Percentiles rank a stretch among this genome's conserved stretches.
These are phyloP conservation scores for Chimonanthus praecox DNA, from an alignment of 164 flowering plant genomes.

Conservation along the genomic window DNA sequence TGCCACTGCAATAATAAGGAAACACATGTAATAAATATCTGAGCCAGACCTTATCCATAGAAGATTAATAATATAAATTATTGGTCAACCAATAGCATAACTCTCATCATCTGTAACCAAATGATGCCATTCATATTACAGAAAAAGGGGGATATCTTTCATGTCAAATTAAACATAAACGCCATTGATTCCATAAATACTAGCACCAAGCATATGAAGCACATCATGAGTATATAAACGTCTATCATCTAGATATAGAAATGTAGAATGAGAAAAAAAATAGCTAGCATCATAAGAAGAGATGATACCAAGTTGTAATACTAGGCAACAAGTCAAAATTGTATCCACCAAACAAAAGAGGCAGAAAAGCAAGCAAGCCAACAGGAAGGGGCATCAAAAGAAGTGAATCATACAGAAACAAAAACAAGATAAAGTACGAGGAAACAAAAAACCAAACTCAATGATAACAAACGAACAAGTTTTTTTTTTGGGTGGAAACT, in stretches of 20 bases:
- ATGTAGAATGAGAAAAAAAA: background rate
- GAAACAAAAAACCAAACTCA: background rate
- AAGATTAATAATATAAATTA: background rate
- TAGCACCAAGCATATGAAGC: background rate
- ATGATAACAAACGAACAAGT: background rate
- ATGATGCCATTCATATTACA: background rate
- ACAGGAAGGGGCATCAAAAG: background rate
- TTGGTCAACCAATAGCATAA: background rate
- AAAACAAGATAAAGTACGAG: conserved; percentile 8
- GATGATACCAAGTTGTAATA: background rate
- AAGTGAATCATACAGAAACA: background rate
- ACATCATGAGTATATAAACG: background rate
- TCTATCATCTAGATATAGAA: background rate
- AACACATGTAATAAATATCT: background rate
- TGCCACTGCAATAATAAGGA: background rate
- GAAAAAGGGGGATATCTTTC: background rate
- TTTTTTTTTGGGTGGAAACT: background rate
- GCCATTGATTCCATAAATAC: background rate
- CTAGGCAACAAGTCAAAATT: background rate
- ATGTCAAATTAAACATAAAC: background rate
- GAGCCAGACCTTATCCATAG: background rate
- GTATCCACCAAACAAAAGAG: background rate
- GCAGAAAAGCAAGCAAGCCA: background rate
- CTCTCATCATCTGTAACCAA: background rate
- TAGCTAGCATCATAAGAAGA: background rate